phyloP scores from a whole-genome alignment of 2,329 filamentous ascomycete species.

The Pseudogymnoascus sp. region DNA sequence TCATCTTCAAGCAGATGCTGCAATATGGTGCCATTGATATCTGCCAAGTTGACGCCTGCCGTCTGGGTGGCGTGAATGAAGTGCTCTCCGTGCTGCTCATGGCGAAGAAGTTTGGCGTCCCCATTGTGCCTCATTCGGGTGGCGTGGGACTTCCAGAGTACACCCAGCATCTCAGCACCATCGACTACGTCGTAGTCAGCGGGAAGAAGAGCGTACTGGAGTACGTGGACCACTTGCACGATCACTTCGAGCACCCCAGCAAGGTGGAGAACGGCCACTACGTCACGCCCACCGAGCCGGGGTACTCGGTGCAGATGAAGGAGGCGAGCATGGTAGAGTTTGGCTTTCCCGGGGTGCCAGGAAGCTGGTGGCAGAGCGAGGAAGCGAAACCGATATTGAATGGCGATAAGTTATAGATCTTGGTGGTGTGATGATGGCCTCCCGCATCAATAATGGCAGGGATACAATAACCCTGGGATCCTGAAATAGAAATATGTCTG shows the following conservation, averaged over 20 bases:
- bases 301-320: slow-evolving; percentile 94
- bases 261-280: slow-evolving; percentile 80
- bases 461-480: not conserved
- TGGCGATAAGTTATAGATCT: slow-evolving; percentile 27
- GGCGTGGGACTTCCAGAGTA: slow-evolving; percentile 89
- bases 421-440: not conserved
- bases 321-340: slow-evolving; percentile 73
- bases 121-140: slow-evolving; percentile 81
- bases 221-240: slow-evolving; percentile 88
- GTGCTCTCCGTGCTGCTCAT: slow-evolving; percentile 69
- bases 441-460: not conserved
- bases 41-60: slow-evolving; percentile 84
- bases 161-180: slow-evolving; percentile 84
- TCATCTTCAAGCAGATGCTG: slow-evolving; percentile 85
- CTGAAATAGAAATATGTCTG: slow-evolving; percentile 6
- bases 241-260: slow-evolving; percentile 79
- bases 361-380: slow-evolving; percentile 81
- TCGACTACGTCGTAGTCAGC: slow-evolving; percentile 82
- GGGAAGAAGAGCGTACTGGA: slow-evolving; percentile 77
- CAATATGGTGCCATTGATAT: slow-evolving; percentile 71
- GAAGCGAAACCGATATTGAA: slow-evolving; percentile 29
- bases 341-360: slow-evolving; percentile 65
- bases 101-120: slow-evolving; percentile 49
- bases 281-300: slow-evolving; percentile 71
- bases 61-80: slow-evolving; percentile 81